phyloP scores from a whole-genome alignment of 1,284 basidiomycete genomes.

The Wallemia ichthyophaga region DNA sequence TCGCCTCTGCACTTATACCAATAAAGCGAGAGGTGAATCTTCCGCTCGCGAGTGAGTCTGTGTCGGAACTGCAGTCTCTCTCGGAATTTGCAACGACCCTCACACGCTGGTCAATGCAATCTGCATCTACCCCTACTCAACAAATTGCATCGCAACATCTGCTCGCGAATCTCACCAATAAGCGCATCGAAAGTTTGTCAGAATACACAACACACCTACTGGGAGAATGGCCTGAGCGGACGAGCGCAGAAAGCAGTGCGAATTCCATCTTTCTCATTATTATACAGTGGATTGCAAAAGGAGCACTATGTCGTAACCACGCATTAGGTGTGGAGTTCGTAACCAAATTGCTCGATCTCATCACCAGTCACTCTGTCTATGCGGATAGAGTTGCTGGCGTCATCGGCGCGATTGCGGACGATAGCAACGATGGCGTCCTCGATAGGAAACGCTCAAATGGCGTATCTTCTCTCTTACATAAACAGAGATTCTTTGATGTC shows the following conservation, averaged over 20 bases:
- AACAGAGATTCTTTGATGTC: conserved; percentile 48
- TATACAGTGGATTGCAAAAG: not conserved
- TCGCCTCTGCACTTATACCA: not conserved
- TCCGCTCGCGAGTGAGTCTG: no score
- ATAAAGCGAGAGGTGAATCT: not conserved
- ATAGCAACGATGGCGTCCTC: conserved; percentile 10
- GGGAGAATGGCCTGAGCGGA: not conserved
- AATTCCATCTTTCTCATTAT: not conserved
- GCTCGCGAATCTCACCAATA: not conserved
- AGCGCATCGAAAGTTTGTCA: not conserved
- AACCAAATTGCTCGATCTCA: not conserved
- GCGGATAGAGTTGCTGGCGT: conserved; percentile 1
- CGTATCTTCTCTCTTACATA: conserved; percentile 26
- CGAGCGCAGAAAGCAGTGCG: not conserved
- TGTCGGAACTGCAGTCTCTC: no score
- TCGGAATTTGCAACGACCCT: not conserved
- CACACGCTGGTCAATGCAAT: not conserved
- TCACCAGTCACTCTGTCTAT: not conserved
- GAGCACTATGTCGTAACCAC: not conserved
- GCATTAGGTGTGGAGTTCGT: not conserved
- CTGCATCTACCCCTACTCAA: not conserved
- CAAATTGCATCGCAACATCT: not conserved
- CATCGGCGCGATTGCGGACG: conserved; percentile 1
- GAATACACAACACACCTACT: not conserved
- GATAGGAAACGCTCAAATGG: not conserved